Conservation (phyloP, 2,329 filamentous ascomycete species). For the Calonectria ilicicola region DNA sequence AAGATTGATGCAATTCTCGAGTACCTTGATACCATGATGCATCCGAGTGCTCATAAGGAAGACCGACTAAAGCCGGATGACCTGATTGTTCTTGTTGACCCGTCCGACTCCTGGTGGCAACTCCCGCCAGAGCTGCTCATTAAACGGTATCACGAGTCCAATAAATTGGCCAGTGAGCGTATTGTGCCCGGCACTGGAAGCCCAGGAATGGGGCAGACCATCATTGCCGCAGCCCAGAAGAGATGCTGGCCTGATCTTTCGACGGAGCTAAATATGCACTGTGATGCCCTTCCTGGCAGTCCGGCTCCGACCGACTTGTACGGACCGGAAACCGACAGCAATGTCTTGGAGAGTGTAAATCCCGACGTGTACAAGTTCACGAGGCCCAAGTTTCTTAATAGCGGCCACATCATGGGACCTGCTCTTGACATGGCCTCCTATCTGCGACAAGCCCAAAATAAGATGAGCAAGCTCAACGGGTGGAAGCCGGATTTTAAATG, state of each 20-base stretch:
- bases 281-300: constrained; percentile 32
- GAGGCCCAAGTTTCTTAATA: constrained; percentile 43
- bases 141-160: constrained; percentile 39
- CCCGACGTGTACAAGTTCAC: constrained; percentile 15
- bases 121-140: constrained; percentile 43
- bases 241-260: constrained; percentile 30
- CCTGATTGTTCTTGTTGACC: constrained; percentile 40
- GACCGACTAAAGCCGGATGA: constrained; percentile 37
- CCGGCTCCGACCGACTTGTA: constrained; percentile 31
- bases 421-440: constrained; percentile 37
- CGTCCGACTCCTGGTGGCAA: constrained; percentile 46
- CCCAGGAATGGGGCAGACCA: constrained; percentile 34
- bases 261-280: constrained; percentile 30
- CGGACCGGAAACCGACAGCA: constrained; percentile 29
- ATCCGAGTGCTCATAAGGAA: neutral
- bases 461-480: constrained; percentile 28
- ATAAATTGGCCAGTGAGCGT: constrained; percentile 25
- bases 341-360: neutral
- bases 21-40: constrained; percentile 36
- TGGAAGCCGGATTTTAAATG: constrained; percentile 27
- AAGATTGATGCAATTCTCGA: constrained; percentile 43
- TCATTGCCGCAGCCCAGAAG: constrained; percentile 36
- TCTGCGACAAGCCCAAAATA: constrained; percentile 34
- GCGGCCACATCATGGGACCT: constrained; percentile 43
- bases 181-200: neutral